Evolutionary conservation across 2,329 filamentous ascomycete genomes (phyloP).

Genomic region (Xylaria arbuscula): DNA sequence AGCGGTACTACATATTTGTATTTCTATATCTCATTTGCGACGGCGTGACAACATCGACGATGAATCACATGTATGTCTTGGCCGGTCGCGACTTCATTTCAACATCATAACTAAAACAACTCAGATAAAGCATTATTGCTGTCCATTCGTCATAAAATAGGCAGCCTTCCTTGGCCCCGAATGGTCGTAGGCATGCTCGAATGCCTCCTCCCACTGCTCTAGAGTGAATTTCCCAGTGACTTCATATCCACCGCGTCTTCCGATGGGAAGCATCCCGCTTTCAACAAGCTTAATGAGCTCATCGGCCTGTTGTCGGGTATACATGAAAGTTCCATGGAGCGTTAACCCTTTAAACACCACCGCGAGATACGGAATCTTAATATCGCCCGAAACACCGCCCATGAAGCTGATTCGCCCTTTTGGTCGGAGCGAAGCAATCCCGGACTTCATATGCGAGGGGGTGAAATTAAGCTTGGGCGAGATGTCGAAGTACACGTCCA

Average conservation of each 20-base stretch:
- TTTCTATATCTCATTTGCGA: too few relatives aligned
- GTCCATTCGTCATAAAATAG: neutral
- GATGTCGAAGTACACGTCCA: neutral
- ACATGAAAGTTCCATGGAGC: constrained; percentile 2
- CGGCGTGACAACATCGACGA: too few relatives aligned
- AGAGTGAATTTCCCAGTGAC: neutral
- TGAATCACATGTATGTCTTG: too few relatives aligned
- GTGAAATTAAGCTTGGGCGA: neutral
- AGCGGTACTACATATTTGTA: too few relatives aligned
- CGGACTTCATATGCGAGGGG: neutral
- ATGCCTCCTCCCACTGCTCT: neutral
- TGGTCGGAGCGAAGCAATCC: neutral
- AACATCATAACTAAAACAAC: neutral
- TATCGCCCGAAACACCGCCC: neutral
- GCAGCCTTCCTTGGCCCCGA: neutral
- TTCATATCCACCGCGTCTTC: neutral
- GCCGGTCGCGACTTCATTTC: neutral
- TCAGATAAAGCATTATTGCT: neutral
- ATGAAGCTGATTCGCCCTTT: constrained; percentile 3
- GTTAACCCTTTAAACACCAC: constrained; percentile 1
- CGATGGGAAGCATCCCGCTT: neutral
- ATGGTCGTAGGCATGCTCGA: neutral
- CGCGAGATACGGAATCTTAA: neutral
- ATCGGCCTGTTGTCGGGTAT: neutral
- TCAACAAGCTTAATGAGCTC: neutral